A percentile compares a stretch with the other conserved stretches of the same genome.
Evolutionary conservation across 2,329 filamentous ascomycete genomes (phyloP).

Genomic region (Geosmithia morbida): DNA sequence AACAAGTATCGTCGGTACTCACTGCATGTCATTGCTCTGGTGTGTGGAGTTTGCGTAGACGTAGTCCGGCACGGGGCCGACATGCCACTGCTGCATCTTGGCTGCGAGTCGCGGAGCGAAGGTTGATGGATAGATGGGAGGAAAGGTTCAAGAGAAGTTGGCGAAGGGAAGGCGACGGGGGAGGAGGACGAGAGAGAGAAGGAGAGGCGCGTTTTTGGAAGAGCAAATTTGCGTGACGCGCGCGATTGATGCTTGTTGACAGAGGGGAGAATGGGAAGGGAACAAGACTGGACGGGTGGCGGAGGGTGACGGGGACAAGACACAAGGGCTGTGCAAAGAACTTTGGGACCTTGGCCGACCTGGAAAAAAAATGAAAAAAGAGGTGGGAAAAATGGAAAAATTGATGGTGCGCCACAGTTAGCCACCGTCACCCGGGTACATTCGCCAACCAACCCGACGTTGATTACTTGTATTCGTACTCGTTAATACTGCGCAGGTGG

Average conservation of each 20-base stretch:
- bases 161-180: not conserved
- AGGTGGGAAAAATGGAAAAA: not conserved
- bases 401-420: not conserved
- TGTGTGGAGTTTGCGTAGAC: slow-evolving; percentile 39
- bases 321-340: not conserved
- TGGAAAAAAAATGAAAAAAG: no score
- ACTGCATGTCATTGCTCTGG: slow-evolving; percentile 43
- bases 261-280: not conserved
- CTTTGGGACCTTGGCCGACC: no score
- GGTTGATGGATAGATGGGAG: not conserved
- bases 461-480: no score
- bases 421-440: not conserved
- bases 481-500: no score
- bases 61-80: slow-evolving; percentile 45
- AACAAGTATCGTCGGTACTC: slow-evolving; percentile 26
- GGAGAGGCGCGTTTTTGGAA: not conserved
- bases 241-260: not conserved
- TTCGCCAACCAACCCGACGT: no score
- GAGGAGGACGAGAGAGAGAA: slow-evolving; percentile 1
- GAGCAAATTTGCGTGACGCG: not conserved
- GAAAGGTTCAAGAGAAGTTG: not conserved
- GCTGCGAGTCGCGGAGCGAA: slow-evolving; percentile 13
- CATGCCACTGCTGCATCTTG: slow-evolving; percentile 47
- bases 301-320: not conserved
- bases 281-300: not conserved